A percentile compares a stretch with the other conserved stretches of the same genome.
Conservation (phyloP, 2,329 filamentous ascomycete species). For the Claviceps capensis region DNA sequence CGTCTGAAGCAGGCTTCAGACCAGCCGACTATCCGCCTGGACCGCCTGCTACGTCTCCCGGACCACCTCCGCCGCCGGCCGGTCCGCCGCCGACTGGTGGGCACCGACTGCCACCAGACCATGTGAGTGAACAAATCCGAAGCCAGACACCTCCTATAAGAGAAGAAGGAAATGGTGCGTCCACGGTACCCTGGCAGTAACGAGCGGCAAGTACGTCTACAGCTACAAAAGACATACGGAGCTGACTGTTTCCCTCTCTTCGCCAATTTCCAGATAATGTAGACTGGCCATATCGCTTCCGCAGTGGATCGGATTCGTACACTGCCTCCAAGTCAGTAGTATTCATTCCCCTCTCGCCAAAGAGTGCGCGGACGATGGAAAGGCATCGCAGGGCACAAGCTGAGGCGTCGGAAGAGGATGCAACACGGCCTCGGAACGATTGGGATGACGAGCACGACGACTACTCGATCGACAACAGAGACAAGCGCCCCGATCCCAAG, state of each 20-base stretch:
- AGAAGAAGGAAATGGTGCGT: constrained; percentile 25
- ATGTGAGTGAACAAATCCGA: constrained; percentile 29
- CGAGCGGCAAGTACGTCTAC: neutral
- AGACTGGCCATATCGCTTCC: constrained; percentile 6
- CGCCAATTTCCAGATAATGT: constrained; percentile 15
- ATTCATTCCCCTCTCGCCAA: constrained; percentile 36
- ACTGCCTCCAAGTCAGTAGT: constrained; percentile 26
- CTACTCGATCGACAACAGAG: neutral
- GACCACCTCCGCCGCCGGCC: constrained; percentile 18
- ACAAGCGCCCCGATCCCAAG: constrained; percentile 17
- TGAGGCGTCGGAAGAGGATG: constrained; percentile 11
- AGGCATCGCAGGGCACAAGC: constrained; percentile 24
- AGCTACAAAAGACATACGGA: constrained; percentile 11
- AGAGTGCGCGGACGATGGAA: constrained; percentile 31
- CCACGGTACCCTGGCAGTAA: constrained; percentile 14
- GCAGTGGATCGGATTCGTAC: neutral
- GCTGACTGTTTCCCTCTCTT: neutral
- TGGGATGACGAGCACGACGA: constrained; percentile 9
- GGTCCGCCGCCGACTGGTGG: constrained; percentile 20
- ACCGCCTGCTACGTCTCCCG: constrained; percentile 12
- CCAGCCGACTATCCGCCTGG: constrained; percentile 8
- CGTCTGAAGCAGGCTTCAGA: constrained; percentile 6
- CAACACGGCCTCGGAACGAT: constrained; percentile 6
- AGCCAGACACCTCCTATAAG: constrained; percentile 11
- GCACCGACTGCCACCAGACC: constrained; percentile 23